Conservation (phyloP, 1,139 yeast genomes). For the Kodamaea fungicola region DNA sequence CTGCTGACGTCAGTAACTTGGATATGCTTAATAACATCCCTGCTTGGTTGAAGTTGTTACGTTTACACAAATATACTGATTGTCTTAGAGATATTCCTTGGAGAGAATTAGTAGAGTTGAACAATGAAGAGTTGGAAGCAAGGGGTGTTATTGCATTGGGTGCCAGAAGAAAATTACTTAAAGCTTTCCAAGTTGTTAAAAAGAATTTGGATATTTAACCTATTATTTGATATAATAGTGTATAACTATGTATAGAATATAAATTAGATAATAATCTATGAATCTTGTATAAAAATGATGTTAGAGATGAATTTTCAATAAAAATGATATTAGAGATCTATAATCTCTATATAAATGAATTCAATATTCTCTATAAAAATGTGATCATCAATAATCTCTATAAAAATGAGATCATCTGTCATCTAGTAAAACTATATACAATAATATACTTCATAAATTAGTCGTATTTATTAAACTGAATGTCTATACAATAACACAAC, state of each 20-base stretch:
- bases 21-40: slow-evolving; percentile 76
- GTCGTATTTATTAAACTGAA: too few relatives aligned
- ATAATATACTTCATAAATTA: too few relatives aligned
- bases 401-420: too few relatives aligned
- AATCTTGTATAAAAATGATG: too few relatives aligned
- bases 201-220: slow-evolving; percentile 10
- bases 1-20: slow-evolving; percentile 61
- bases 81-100: slow-evolving; percentile 73
- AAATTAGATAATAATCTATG: too few relatives aligned
- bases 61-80: slow-evolving; percentile 92
- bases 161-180: slow-evolving; percentile 86
- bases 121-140: slow-evolving; percentile 65
- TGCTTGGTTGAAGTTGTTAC: slow-evolving; percentile 83
- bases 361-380: too few relatives aligned
- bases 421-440: too few relatives aligned
- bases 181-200: slow-evolving; percentile 83
- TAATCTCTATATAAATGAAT: too few relatives aligned
- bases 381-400: too few relatives aligned
- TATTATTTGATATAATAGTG: slow-evolving; percentile 10
- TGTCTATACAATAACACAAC: slow-evolving; percentile 86
- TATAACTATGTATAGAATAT: neutral
- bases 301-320: too few relatives aligned
- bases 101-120: slow-evolving; percentile 71
- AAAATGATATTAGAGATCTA: too few relatives aligned
- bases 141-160: slow-evolving; percentile 92